Evolutionary conservation across 2,329 filamentous ascomycete genomes (phyloP).

Genomic region (Aspergillus awamori): DNA sequence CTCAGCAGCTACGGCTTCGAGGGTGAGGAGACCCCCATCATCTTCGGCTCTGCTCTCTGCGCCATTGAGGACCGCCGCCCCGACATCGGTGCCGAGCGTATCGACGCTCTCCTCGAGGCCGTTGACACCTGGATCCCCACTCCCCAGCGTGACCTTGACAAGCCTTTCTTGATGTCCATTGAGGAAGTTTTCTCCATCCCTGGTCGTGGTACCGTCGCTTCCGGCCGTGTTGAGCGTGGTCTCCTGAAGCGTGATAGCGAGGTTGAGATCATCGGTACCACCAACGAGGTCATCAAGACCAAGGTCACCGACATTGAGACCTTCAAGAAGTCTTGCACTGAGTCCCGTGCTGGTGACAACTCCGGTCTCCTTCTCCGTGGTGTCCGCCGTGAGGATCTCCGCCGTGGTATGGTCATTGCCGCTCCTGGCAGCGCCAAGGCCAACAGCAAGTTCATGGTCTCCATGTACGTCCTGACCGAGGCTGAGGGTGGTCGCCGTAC

Average conservation of each 20-base stretch:
- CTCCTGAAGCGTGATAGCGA: conserved; percentile 90
- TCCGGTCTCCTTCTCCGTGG: conserved; percentile 95
- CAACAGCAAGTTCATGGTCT: conserved; percentile 88
- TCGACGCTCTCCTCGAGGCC: conserved; percentile 85
- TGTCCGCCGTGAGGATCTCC: conserved; percentile 91
- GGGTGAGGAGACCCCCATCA: conserved; percentile 94
- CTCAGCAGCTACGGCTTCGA: conserved; percentile 93
- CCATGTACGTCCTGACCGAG: conserved; percentile 96
- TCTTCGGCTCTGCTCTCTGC: conserved; percentile 95
- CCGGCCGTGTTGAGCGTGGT: conserved; percentile 96
- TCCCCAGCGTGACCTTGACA: conserved; percentile 88
- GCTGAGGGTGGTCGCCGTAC: conserved; percentile 98
- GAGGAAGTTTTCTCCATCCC: conserved; percentile 90
- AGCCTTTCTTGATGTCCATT: conserved; percentile 98
- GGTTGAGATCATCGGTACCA: conserved; percentile 92
- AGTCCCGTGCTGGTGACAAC: conserved; percentile 96
- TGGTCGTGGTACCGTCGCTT: conserved; percentile 94
- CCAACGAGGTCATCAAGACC: conserved; percentile 82
- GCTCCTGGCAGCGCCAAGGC: conserved; percentile 82
- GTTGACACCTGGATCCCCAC: conserved; percentile 98
- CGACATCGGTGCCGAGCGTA: conserved; percentile 84
- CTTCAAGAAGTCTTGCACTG: conserved; percentile 99
- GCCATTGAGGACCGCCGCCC: conserved; percentile 83
- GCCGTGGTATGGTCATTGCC: conserved; percentile 90
- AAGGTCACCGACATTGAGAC: conserved; percentile 99